Percentiles rank a stretch among this genome's conserved stretches.
Conservation (phyloP, 2,329 filamentous ascomycete genomes). For the Aspergillus sp. region DNA sequence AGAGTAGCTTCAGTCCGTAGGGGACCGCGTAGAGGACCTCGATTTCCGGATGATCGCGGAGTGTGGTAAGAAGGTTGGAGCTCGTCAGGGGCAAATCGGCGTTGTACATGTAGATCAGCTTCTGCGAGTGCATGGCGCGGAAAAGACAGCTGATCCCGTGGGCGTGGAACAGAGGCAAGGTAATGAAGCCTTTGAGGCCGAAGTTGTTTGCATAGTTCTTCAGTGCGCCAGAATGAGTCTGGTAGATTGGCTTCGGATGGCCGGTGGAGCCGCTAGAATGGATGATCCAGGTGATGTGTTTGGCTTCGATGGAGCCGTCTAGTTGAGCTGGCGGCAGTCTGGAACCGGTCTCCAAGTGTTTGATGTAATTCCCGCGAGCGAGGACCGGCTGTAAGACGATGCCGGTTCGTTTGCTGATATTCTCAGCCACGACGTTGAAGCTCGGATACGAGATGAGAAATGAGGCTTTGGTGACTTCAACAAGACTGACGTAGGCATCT, state of each 20-base stretch:
- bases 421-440: slow-evolving; percentile 20
- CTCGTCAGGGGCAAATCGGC: slow-evolving; percentile 55
- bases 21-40: slow-evolving; percentile 63
- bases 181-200: slow-evolving; percentile 51
- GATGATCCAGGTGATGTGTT: slow-evolving; percentile 44
- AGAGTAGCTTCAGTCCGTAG: slow-evolving; percentile 62
- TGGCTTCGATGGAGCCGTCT: slow-evolving; percentile 25
- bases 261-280: slow-evolving; percentile 59
- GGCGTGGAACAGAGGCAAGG: slow-evolving; percentile 59
- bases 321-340: slow-evolving; percentile 14
- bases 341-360: neutral
- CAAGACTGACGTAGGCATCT: slow-evolving; percentile 20
- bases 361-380: slow-evolving; percentile 6
- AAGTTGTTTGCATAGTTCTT: slow-evolving; percentile 48
- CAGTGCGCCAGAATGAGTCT: slow-evolving; percentile 53
- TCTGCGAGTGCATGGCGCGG: slow-evolving; percentile 51
- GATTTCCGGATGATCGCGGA: slow-evolving; percentile 41
- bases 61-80: slow-evolving; percentile 45
- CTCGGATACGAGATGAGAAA: slow-evolving; percentile 19
- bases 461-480: slow-evolving; percentile 19
- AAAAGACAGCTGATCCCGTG: slow-evolving; percentile 58
- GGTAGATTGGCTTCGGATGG: slow-evolving; percentile 62
- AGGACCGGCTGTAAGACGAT: slow-evolving; percentile 17
- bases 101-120: slow-evolving; percentile 55
- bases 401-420: slow-evolving; percentile 17